Conservation (phyloP, 495 filamentous ascomycete species). For the Aspergillus saccharolyticus region DNA sequence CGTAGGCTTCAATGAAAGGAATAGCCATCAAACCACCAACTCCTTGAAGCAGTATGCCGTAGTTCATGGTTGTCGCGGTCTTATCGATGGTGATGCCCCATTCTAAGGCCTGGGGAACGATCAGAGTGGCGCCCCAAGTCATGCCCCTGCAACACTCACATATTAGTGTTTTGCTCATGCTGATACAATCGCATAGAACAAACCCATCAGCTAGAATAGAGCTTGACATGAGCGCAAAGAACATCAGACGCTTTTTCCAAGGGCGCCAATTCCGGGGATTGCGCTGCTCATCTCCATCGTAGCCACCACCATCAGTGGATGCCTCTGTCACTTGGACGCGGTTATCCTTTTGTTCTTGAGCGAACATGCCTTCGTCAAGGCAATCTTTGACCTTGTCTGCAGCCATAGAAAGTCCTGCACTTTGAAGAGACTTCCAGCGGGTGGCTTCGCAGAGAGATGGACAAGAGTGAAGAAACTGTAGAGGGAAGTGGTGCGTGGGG, state of each 20-base stretch:
- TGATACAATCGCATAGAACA: constrained; percentile 4
- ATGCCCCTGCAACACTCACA: constrained; percentile 30
- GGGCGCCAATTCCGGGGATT: constrained; percentile 28
- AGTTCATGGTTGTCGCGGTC: constrained; percentile 43
- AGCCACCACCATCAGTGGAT: neutral
- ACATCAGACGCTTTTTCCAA: constrained; percentile 29
- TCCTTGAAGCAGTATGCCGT: constrained; percentile 48
- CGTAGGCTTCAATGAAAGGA: constrained; percentile 45
- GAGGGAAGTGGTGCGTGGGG: no score
- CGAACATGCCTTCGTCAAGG: no score
- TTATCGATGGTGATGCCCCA: constrained; percentile 41
- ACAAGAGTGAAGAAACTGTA: no score
- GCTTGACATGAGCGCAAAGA: constrained; percentile 33
- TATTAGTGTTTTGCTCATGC: constrained; percentile 21
- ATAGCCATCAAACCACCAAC: constrained; percentile 51
- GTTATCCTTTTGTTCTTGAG: neutral
- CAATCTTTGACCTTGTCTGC: neutral
- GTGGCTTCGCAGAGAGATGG: no score
- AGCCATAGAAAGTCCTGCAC: neutral
- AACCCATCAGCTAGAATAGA: constrained; percentile 37
- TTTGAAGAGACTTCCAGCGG: no score
- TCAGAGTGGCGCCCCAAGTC: constrained; percentile 47
- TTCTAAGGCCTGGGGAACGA: constrained; percentile 43
- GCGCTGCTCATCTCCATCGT: neutral
- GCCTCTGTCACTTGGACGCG: neutral